Base-by-base conservation (phyloP, 2,329 filamentous ascomycete species). In the Arthrobotrys iridis region DNA sequence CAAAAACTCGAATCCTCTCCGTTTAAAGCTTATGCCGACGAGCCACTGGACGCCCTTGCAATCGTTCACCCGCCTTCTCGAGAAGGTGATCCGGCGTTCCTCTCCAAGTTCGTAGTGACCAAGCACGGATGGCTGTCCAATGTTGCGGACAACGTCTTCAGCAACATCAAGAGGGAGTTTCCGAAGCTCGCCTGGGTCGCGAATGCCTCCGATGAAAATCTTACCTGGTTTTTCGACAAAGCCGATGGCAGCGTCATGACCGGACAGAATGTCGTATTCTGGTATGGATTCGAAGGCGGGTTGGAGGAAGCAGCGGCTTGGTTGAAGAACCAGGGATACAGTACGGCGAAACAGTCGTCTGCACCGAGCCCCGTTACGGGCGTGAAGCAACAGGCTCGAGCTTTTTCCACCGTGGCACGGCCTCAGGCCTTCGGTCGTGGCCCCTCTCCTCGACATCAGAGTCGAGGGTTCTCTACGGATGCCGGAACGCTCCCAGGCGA, bases 151-250 rank as follows among this genome's bases (percentile, higher is more conserved):
- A 97, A 98, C 80, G 91, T 98, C 70, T 97, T 98, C 82, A 88
- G 91, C 77, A 91, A 91, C 77, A 91, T 98, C 82, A 96, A 94
- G 86, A 96, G 96, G 83, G 94, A 97, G 81, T 91, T 93, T 82
- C 89, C 93, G 65, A 93, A 91, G 84, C 86, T 98, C 78, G 91
- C 93, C 77, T 99, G 93, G 94, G 96, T 93, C n/a, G 94, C 97
- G 75, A 94, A 92, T 84, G 91, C 93, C 80, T 91, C 96, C 79
- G 93, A 98, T 80, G 94, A 98, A 86, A 97, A 98, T 82, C 85
- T 98, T 79, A 93, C 93, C 8, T 98, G 94, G 95, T 97, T 98
- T 86, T 96, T 96, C 79, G 93, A 97, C 83, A 97, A 97, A 86
- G 91, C 94, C 7, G 93, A 97, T 79, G 94, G 95, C 67, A 97